Evolutionary conservation across 805 yeast species (phyloP).

Genomic region (Wickerhamomyces strasburgensis): DNA sequence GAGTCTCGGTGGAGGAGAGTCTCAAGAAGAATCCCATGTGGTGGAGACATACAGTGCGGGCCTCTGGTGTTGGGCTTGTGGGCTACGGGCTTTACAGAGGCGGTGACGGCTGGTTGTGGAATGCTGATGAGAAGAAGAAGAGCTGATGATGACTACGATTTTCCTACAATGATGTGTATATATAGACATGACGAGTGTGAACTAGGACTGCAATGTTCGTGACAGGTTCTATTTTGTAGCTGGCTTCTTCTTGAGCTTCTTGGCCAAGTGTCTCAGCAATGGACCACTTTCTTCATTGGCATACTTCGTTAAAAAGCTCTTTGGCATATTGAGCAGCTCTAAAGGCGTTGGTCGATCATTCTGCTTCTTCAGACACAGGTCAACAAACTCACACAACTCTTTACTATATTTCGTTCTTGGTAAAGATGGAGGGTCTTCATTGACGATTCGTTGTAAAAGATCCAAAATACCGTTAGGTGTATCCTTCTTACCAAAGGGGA

Average conservation of each 20-base stretch:
- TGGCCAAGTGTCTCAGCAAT: constrained; percentile 39
- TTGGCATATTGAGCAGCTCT: constrained; percentile 48
- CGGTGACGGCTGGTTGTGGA: constrained; percentile 58
- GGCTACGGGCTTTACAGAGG: constrained; percentile 59
- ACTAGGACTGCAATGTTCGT: background rate
- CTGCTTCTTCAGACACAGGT: constrained; percentile 68
- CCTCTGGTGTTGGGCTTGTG: constrained; percentile 49
- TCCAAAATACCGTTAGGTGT: constrained; percentile 86
- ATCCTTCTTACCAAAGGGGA: constrained; percentile 66
- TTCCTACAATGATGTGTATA: constrained; percentile 1
- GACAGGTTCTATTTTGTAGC: constrained; percentile 1
- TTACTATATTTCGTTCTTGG: constrained; percentile 36
- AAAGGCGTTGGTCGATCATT: constrained; percentile 65
- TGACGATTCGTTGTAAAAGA: constrained; percentile 84
- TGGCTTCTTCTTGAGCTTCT: constrained; percentile 23
- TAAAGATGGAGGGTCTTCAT: constrained; percentile 82
- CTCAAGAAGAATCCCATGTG: constrained; percentile 42
- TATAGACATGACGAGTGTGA: background rate
- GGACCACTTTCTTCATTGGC: constrained; percentile 28
- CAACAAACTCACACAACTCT: constrained; percentile 63
- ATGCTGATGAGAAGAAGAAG: constrained; percentile 33
- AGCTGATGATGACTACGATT: background rate
- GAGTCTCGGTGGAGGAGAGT: constrained; percentile 29
- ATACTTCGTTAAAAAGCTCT: constrained; percentile 27
- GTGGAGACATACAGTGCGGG: constrained; percentile 57